Conservation (phyloP, 306 rosid genomes). For the Sesbania bispinosa region DNA sequence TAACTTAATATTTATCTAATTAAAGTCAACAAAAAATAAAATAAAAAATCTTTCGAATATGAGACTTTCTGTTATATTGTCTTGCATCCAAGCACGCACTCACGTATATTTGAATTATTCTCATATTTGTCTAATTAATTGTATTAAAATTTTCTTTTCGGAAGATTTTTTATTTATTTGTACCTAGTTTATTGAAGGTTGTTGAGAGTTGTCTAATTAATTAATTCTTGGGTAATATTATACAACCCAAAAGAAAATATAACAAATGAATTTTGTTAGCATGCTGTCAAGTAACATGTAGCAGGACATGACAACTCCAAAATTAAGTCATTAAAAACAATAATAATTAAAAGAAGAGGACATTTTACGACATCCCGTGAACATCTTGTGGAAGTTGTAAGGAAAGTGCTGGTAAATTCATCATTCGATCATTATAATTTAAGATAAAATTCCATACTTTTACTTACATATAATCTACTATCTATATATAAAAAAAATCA, state of each 20-base stretch:
- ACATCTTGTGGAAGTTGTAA: background rate
- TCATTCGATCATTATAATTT: background rate
- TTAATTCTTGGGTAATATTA: background rate
- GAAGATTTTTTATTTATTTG: no score
- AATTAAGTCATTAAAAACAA: background rate
- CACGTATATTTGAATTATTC: no score
- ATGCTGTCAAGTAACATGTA: background rate
- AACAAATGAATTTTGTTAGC: background rate
- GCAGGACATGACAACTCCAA: background rate
- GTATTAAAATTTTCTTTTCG: no score
- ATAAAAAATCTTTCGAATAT: no score
- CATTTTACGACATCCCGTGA: constrained; percentile 6
- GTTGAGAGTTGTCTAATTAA: background rate
- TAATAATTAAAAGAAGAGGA: no score
- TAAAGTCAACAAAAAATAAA: no score
- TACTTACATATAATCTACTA: no score
- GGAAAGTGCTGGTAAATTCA: background rate
- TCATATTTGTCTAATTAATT: background rate
- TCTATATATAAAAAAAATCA: background rate
- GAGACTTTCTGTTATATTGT: no score
- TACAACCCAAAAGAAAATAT: background rate
- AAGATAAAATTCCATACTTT: no score
- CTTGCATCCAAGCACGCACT: no score
- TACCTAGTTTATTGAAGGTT: no score
- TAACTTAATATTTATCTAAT: no score